phyloP scores from a whole-genome alignment of 108 stramenopile species.

The Discostella pseudostelligera region DNA sequence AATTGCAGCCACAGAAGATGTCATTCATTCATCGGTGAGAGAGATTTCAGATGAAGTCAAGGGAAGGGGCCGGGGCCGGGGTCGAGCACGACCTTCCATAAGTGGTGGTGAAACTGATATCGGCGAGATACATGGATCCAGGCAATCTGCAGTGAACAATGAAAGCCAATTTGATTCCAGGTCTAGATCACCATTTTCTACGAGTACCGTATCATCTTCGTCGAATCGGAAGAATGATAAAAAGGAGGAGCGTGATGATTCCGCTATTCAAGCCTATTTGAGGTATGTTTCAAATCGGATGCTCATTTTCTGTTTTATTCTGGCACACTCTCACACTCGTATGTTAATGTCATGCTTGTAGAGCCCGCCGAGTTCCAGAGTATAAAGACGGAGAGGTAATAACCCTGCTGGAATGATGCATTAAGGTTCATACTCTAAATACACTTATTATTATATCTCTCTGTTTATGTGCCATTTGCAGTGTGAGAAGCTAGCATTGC shows the following conservation, averaged over 20 bases:
- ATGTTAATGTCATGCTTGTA: background rate
- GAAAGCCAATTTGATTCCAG: background rate
- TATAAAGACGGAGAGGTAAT: slow-evolving; percentile 47
- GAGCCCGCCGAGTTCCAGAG: slow-evolving; percentile 32
- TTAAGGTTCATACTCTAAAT: background rate
- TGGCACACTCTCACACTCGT: background rate
- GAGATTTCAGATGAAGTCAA: slow-evolving; percentile 21
- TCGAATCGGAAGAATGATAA: background rate
- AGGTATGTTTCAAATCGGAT: slow-evolving; percentile 10
- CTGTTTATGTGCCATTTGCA: slow-evolving; percentile 1
- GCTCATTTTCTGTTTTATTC: background rate
- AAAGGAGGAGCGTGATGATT: background rate
- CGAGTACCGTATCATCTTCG: slow-evolving; percentile 2
- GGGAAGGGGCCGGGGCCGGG: slow-evolving; percentile 34
- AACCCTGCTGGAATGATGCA: background rate
- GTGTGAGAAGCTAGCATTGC: slow-evolving; percentile 41
- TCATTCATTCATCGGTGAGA: background rate
- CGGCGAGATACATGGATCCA: slow-evolving; percentile 9
- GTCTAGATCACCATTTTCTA: background rate
- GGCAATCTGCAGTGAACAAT: background rate
- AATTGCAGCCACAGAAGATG: background rate
- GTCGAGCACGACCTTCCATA: background rate
- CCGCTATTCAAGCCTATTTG: slow-evolving; percentile 11
- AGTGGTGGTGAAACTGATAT: slow-evolving; percentile 6
- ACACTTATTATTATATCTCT: background rate